Evolutionary conservation across 1,139 yeast species (phyloP).

Genomic region (Lodderomyces pseudojiufengensis): DNA sequence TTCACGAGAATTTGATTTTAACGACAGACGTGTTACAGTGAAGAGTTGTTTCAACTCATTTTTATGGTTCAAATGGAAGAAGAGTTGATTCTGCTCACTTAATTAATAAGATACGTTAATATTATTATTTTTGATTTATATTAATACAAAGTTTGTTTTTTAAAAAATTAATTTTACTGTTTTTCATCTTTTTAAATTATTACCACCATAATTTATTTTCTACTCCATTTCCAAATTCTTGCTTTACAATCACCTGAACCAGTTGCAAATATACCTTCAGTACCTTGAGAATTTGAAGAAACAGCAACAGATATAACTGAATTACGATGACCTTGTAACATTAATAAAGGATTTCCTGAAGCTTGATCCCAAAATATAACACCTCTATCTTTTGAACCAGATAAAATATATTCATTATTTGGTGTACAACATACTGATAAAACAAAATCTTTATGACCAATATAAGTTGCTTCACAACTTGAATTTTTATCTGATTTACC

Average conservation of each 20-base stretch:
- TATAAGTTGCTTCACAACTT: slow-evolving; percentile 86
- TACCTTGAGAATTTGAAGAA: slow-evolving; percentile 66
- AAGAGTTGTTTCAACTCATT: too few relatives aligned
- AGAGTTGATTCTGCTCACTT: too few relatives aligned
- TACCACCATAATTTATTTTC: slow-evolving; percentile 13
- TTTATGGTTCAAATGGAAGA: too few relatives aligned
- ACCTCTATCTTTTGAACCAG: slow-evolving; percentile 97
- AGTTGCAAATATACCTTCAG: slow-evolving; percentile 84
- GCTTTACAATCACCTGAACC: slow-evolving; percentile 99
- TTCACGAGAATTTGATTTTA: too few relatives aligned
- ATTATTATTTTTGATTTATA: too few relatives aligned
- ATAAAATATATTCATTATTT: slow-evolving; percentile 83
- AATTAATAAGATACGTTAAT: too few relatives aligned
- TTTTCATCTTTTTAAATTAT: slow-evolving; percentile 3
- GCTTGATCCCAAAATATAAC: slow-evolving; percentile 96
- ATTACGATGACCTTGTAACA: slow-evolving; percentile 96
- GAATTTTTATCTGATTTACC: slow-evolving; percentile 56
- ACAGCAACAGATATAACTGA: slow-evolving; percentile 95
- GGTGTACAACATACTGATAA: slow-evolving; percentile 93
- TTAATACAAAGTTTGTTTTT: too few relatives aligned
- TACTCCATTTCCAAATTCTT: slow-evolving; percentile 83
- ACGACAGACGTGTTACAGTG: too few relatives aligned
- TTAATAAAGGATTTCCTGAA: slow-evolving; percentile 87
- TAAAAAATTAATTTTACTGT: too few relatives aligned
- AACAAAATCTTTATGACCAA: slow-evolving; percentile 96